These are phyloP conservation scores for Lachnellula cervina DNA, from an alignment of 2,329 filamentous ascomycete species.

Conservation along the genomic window DNA sequence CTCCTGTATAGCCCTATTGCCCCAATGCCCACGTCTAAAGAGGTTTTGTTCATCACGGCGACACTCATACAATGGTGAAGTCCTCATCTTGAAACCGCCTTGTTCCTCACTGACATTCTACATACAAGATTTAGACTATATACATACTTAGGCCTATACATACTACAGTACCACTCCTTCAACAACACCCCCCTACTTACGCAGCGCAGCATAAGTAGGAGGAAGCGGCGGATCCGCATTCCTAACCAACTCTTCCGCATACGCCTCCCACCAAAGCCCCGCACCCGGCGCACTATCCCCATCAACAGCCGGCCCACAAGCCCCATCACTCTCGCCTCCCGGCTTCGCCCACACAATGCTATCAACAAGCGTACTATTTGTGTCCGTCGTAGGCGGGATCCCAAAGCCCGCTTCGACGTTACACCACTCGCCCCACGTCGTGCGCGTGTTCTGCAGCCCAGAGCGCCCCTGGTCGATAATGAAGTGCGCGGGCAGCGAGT, in stretches of 20 bases:
- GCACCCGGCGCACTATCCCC: conserved; percentile 34
- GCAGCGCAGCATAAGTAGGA: conserved; percentile 7
- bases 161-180: no score
- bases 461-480: conserved; percentile 43
- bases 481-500: conserved; percentile 39
- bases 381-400: conserved; percentile 31
- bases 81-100: no score
- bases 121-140: no score
- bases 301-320: conserved; percentile 31
- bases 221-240: conserved; percentile 32
- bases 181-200: no score
- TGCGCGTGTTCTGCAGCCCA: conserved; percentile 33
- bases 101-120: no score
- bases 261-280: conserved; percentile 40
- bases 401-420: conserved; percentile 41
- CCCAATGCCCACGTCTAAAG: no score
- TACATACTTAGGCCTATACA: no score
- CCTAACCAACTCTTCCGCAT: conserved; percentile 37
- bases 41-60: no score
- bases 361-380: conserved; percentile 36
- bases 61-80: no score
- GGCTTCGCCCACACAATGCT: conserved; percentile 44
- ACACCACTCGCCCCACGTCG: conserved; percentile 42
- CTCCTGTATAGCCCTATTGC: no score
- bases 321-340: conserved; percentile 40